Evolutionary conservation across 2,329 filamentous ascomycete species (phyloP), one percentile per base, ranked within the genome.

Genomic region (Trichoderma koningii): DNA sequence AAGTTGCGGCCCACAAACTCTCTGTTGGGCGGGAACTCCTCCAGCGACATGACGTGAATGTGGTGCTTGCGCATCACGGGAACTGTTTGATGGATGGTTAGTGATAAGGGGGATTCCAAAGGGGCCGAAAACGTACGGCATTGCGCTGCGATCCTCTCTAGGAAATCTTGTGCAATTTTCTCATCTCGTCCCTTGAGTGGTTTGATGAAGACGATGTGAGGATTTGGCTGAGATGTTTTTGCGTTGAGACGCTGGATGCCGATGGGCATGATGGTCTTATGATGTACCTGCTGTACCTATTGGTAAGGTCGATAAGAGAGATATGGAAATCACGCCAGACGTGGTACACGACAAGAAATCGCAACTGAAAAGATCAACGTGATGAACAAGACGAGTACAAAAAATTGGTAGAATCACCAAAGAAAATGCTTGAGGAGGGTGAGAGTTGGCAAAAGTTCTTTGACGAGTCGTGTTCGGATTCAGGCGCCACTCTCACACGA

Each of bases 1-100:
- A 96, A 96, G 74, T 96, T 96, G 63, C 92, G 89, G 3, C 92
- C 92, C 47, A 92, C 87, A 72, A 96, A 96, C 75, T 96, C 91
- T 48, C 80, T 80, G 71, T 96, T 96, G 1, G 89, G 87, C 63
- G 89, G 87, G 73, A 91, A 92, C 73, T 96, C 92, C 75, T 96
- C 92, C 0, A 96, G 82, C 1, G 88, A 85, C 74, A 85, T 88
- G 57, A 91, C 84, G 30, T 83, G 84, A 26, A 92, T 80, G 71
- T 85, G 79, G 68, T 91, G 79, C 48, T 86, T 82, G 70, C 83
- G 85, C 88, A 91, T 91, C 55, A 92, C 81, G 1, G 92, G 92
- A 26, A 84, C 84, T 62, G 26, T 23, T 50, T 3, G 2, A 14
- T 41, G 15, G 0, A 34, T 5, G n/a, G 15, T n/a, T 44, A 44